phyloP scores from a whole-genome alignment of 306 rosid species.

The Prunus salicina region DNA sequence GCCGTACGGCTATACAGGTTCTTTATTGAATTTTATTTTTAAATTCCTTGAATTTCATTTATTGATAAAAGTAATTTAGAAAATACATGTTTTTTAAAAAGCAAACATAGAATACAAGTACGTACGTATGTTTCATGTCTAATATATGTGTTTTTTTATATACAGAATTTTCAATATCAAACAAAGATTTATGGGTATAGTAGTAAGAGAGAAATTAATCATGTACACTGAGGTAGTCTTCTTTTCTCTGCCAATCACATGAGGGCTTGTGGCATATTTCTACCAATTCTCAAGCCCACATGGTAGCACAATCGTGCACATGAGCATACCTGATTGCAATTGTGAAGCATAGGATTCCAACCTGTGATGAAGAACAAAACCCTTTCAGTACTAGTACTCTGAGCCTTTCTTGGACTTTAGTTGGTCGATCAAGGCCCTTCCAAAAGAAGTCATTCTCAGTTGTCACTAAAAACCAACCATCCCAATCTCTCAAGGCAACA shows the following conservation, averaged over 20 bases:
- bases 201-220: too few relatives aligned
- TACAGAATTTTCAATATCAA: too few relatives aligned
- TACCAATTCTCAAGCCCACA: background rate
- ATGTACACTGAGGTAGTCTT: background rate
- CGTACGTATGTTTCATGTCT: too few relatives aligned
- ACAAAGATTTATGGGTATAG: too few relatives aligned
- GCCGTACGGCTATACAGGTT: too few relatives aligned
- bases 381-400: background rate
- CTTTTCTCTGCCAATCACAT: conserved; percentile 4
- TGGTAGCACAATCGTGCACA: conserved; percentile 1
- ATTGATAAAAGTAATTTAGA: too few relatives aligned
- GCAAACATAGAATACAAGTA: too few relatives aligned
- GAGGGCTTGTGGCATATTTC: background rate
- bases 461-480: conserved; percentile 15
- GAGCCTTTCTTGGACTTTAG: conserved; percentile 21
- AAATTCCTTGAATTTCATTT: too few relatives aligned
- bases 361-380: conserved; percentile 21
- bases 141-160: too few relatives aligned
- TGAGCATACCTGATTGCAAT: background rate
- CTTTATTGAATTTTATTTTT: too few relatives aligned
- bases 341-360: conserved; percentile 35
- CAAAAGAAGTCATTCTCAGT: conserved; percentile 10
- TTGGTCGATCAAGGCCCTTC: conserved; percentile 10
- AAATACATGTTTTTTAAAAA: rapidly evolving
- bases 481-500: background rate